Percentiles rank a stretch among this genome's conserved stretches.
Conservation (phyloP, 148 eudicot genomes). For the Rhododendron henanense region DNA sequence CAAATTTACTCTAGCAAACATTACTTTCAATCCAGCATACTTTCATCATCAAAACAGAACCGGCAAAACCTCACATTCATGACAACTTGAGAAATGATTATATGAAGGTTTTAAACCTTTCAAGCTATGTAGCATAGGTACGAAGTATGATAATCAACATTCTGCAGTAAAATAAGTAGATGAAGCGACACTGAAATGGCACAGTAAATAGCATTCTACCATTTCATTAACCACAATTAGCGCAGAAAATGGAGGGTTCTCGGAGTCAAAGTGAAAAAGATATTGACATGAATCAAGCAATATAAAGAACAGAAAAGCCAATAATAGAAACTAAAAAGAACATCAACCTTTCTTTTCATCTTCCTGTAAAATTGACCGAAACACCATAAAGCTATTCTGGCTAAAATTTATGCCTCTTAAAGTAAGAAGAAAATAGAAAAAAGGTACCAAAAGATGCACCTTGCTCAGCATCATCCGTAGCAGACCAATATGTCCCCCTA, state of each 20-base stretch:
- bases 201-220: neutral
- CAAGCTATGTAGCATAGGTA: neutral
- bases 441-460: constrained; percentile 19
- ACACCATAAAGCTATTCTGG: constrained; percentile 13
- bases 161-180: neutral
- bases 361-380: constrained; percentile 23
- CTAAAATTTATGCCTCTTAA: constrained; percentile 10
- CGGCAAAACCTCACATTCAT: too few species aligned
- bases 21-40: too few species aligned
- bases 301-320: neutral
- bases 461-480: constrained; percentile 20
- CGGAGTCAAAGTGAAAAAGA: neutral
- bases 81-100: too few species aligned
- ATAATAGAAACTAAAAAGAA: constrained; percentile 13
- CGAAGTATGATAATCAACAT: neutral
- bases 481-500: constrained; percentile 23
- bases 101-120: neutral
- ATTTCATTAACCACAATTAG: neutral
- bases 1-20: too few species aligned
- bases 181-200: neutral
- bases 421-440: constrained; percentile 13
- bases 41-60: too few species aligned
- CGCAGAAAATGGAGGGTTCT: neutral
- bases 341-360: constrained; percentile 15
- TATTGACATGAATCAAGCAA: neutral